phyloP scores from a whole-genome alignment of 2,329 filamentous ascomycete genomes.

The Penicillium sp. region DNA sequence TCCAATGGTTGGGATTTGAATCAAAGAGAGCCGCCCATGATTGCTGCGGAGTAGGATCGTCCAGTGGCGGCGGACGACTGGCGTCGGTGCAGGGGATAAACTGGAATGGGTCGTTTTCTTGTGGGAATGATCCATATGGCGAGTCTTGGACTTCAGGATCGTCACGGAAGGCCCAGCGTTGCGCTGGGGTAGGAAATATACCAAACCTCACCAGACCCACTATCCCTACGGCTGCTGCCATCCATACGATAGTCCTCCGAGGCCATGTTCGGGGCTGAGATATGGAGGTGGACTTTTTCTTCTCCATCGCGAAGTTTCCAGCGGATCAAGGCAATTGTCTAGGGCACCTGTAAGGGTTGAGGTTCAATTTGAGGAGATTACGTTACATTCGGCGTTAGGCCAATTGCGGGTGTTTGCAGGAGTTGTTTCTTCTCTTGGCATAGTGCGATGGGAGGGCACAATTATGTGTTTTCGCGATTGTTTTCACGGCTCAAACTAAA shows the following conservation, averaged over 20 bases:
- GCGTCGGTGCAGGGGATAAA: slow-evolving; percentile 15
- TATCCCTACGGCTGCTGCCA: background rate
- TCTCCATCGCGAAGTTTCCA: background rate
- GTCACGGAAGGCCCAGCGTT: background rate
- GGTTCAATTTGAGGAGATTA: too few relatives aligned
- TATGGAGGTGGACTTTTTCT: background rate
- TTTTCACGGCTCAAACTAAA: background rate
- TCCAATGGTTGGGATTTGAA: slow-evolving; percentile 12
- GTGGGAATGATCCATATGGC: background rate
- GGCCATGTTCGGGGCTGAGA: background rate
- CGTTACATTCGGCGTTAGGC: too few relatives aligned
- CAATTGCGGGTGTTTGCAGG: too few relatives aligned
- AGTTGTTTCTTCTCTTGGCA: background rate
- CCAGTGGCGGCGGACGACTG: slow-evolving; percentile 10
- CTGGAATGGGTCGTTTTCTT: slow-evolving; percentile 10
- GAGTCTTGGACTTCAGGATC: background rate
- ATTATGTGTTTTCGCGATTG: background rate
- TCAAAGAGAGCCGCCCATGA: slow-evolving; percentile 4
- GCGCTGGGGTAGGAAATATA: background rate
- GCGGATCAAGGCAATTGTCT: background rate
- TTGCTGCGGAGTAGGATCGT: slow-evolving; percentile 10
- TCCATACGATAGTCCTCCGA: background rate
- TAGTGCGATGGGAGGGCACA: background rate
- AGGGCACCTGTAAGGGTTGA: background rate
- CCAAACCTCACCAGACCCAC: background rate